These are phyloP conservation scores for Candida corydali DNA, from an alignment of 805 yeast genomes.

Conservation along the genomic window DNA sequence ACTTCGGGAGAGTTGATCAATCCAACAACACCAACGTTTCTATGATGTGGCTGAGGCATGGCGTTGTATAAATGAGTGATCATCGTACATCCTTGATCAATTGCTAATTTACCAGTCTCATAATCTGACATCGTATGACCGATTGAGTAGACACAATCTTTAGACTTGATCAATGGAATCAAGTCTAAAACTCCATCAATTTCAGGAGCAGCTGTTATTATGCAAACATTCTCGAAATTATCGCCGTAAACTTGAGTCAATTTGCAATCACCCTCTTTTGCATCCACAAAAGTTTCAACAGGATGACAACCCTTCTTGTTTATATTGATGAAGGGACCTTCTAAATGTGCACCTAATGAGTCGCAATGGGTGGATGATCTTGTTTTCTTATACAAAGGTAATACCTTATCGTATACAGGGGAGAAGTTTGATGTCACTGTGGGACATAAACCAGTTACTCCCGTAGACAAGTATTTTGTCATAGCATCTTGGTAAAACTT, in stretches of 20 bases:
- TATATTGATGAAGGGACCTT: constrained; percentile 53
- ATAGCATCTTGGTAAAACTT: constrained; percentile 40
- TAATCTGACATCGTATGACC: constrained; percentile 46
- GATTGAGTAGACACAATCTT: constrained; percentile 38
- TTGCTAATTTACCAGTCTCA: constrained; percentile 38
- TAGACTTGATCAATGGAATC: constrained; percentile 31
- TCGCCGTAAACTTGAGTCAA: constrained; percentile 36
- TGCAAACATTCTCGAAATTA: constrained; percentile 29
- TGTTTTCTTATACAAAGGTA: constrained; percentile 39
- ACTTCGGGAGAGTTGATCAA: constrained; percentile 31
- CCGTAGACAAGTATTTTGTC: constrained; percentile 45
- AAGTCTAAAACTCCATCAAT: constrained; percentile 41
- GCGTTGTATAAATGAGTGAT: constrained; percentile 60
- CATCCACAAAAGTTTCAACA: constrained; percentile 39
- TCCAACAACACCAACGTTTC: constrained; percentile 56
- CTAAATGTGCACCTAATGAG: constrained; percentile 55
- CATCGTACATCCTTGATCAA: constrained; percentile 53
- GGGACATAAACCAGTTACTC: constrained; percentile 55
- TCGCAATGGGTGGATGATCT: constrained; percentile 33
- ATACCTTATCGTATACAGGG: constrained; percentile 43
- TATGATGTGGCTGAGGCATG: constrained; percentile 58
- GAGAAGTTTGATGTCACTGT: constrained; percentile 52
- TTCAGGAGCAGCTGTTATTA: constrained; percentile 52
- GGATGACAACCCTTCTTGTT: constrained; percentile 51
- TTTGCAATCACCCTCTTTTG: constrained; percentile 24